Evolutionary conservation across 1,139 yeast species (phyloP).

Genomic region (Trichomonascaceae sp.): DNA sequence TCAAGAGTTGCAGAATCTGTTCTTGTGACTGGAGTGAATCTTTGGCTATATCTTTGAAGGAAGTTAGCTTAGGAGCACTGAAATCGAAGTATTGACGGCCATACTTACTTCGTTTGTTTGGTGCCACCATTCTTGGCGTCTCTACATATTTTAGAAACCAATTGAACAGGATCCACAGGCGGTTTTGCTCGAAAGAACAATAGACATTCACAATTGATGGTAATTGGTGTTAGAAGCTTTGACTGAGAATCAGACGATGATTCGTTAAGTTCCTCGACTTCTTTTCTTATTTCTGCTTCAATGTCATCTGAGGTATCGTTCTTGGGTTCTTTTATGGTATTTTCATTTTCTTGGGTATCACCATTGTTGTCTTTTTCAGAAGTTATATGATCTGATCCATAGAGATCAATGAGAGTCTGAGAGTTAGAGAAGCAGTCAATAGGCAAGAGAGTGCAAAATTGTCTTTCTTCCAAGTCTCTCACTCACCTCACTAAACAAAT

Average conservation of each 20-base stretch:
- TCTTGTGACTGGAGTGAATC: constrained; percentile 69
- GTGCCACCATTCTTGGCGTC: constrained; percentile 45
- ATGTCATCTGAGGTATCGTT: constrained; percentile 41
- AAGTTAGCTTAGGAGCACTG: not conserved
- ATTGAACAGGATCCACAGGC: constrained; percentile 71
- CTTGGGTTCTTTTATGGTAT: constrained; percentile 31
- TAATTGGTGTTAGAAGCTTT: constrained; percentile 55
- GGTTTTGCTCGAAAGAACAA: constrained; percentile 72
- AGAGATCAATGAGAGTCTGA: constrained; percentile 16
- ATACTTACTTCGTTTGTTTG: constrained; percentile 51
- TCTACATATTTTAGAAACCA: constrained; percentile 58
- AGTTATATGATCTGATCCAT: constrained; percentile 24
- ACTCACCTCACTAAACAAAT: constrained; percentile 47
- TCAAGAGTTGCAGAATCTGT: constrained; percentile 70
- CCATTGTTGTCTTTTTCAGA: not conserved
- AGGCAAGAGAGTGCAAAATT: not conserved
- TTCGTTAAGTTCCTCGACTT: constrained; percentile 53
- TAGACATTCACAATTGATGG: constrained; percentile 73
- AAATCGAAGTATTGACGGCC: too few species aligned
- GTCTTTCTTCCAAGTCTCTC: constrained; percentile 1
- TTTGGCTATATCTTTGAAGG: constrained; percentile 43
- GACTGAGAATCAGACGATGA: constrained; percentile 21
- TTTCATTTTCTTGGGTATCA: constrained; percentile 30
- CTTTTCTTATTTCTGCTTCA: constrained; percentile 70
- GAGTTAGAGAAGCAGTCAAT: constrained; percentile 9